Conservation (phyloP, 2,329 filamentous ascomycete genomes). For the Epichloe coenophiala region DNA sequence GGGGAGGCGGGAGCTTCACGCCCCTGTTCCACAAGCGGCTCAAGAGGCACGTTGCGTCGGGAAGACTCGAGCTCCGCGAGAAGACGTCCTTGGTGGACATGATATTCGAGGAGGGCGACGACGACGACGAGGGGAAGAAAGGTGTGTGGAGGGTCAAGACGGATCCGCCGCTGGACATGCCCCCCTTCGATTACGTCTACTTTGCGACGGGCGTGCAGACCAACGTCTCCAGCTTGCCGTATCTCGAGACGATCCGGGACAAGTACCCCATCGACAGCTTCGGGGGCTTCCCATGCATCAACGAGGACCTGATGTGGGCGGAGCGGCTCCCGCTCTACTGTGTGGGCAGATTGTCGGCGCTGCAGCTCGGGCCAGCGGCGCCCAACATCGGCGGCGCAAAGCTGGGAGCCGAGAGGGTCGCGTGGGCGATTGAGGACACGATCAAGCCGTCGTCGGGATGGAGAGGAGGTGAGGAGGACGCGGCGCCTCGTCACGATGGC, state of each 20-base stretch:
- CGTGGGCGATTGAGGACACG: conserved; percentile 54
- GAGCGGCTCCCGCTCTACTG: conserved; percentile 61
- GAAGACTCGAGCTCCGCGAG: conserved; percentile 41
- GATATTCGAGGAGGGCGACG: conserved; percentile 28
- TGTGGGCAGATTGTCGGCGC: conserved; percentile 51
- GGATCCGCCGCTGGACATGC: conserved; percentile 38
- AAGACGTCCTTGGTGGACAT: conserved; percentile 42
- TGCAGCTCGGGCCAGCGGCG: conserved; percentile 59
- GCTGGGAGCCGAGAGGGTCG: conserved; percentile 58
- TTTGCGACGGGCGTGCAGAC: conserved; percentile 62
- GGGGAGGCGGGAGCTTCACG: conserved; percentile 66
- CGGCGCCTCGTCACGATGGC: not conserved
- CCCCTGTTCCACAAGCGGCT: conserved; percentile 54
- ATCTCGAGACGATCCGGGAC: conserved; percentile 43
- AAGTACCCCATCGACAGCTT: conserved; percentile 48
- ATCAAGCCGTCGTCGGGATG: conserved; percentile 11
- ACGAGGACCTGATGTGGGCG: conserved; percentile 63
- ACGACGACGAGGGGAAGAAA: conserved; percentile 8
- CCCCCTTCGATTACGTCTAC: conserved; percentile 54
- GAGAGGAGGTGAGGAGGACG: not conserved
- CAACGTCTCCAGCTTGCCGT: conserved; percentile 46
- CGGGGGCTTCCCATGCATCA: conserved; percentile 63
- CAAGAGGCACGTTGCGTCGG: conserved; percentile 40
- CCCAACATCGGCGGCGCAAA: conserved; percentile 63
- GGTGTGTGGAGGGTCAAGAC: conserved; percentile 31